These are phyloP conservation scores for Suhomyces emberorum DNA, from an alignment of 805 yeast genomes.

Conservation along the genomic window DNA sequence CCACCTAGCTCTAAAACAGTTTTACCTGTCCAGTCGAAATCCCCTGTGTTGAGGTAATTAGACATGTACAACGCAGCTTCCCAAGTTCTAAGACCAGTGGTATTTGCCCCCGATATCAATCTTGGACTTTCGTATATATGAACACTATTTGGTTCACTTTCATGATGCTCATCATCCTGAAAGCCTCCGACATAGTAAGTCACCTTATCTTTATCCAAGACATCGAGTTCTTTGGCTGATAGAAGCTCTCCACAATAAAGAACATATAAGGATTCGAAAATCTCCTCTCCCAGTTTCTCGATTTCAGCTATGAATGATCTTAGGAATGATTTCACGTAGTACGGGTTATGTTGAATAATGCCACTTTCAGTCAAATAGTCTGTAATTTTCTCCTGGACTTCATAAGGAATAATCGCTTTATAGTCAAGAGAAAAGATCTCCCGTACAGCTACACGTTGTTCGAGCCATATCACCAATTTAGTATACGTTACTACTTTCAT, in stretches of 20 bases:
- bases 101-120: constrained; percentile 67
- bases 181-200: constrained; percentile 30
- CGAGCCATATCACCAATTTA: constrained; percentile 2
- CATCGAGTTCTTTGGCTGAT: constrained; percentile 26
- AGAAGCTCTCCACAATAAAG: constrained; percentile 31
- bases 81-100: constrained; percentile 92
- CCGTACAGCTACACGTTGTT: constrained; percentile 5
- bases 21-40: constrained; percentile 16
- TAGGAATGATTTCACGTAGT: constrained; percentile 48
- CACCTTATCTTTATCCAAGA: constrained; percentile 39
- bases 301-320: constrained; percentile 36
- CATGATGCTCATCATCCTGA: constrained; percentile 7
- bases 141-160: constrained; percentile 22
- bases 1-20: constrained; percentile 73
- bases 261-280: constrained; percentile 43
- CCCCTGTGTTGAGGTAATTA: constrained; percentile 39
- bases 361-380: background rate
- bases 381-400: background rate
- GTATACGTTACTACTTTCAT: constrained; percentile 1
- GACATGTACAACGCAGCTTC: constrained; percentile 78
- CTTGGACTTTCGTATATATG: constrained; percentile 58
- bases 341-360: constrained; percentile 38
- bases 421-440: constrained; percentile 1
- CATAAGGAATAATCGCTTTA: background rate
- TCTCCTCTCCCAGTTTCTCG: constrained; percentile 29